Evolutionary conservation across 202 grass and related monocot species (phyloP).

Genomic region (Zoysia matrella): DNA sequence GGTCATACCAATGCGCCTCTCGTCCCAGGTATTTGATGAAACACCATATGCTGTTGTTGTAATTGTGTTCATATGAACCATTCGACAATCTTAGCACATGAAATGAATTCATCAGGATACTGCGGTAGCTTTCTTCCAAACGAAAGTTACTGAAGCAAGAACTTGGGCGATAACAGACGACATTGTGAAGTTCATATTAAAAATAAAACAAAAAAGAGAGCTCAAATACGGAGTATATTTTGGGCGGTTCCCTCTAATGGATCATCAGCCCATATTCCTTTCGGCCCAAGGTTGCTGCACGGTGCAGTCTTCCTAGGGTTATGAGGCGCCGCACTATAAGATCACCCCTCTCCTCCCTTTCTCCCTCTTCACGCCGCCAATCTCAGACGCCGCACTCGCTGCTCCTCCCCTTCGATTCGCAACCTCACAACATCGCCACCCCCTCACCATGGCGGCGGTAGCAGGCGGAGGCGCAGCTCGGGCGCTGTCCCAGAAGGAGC

Average conservation of each 20-base stretch:
- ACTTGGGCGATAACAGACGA: too few relatives aligned
- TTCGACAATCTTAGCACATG: too few relatives aligned
- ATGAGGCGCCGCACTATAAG: constrained; percentile 18
- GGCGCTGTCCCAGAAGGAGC: constrained; percentile 69
- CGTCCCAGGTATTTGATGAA: background rate
- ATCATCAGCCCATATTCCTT: background rate
- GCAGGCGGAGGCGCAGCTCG: constrained; percentile 40
- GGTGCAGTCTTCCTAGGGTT: constrained; percentile 43
- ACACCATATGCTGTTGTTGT: background rate
- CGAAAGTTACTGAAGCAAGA: background rate
- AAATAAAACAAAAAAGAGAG: background rate
- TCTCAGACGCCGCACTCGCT: background rate
- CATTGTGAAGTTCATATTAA: background rate
- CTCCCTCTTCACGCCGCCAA: constrained; percentile 8
- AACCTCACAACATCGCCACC: background rate
- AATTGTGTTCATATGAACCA: background rate
- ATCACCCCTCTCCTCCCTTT: background rate
- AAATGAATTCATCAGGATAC: too few relatives aligned
- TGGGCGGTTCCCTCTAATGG: background rate
- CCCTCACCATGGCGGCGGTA: constrained; percentile 42
- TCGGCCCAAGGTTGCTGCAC: background rate
- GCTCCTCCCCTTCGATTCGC: background rate
- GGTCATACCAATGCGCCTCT: too few relatives aligned
- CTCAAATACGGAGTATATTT: too few relatives aligned
- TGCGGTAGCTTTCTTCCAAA: background rate